Conservation (phyloP, 2,329 filamentous ascomycete genomes). For the Eurotiales sp. region DNA sequence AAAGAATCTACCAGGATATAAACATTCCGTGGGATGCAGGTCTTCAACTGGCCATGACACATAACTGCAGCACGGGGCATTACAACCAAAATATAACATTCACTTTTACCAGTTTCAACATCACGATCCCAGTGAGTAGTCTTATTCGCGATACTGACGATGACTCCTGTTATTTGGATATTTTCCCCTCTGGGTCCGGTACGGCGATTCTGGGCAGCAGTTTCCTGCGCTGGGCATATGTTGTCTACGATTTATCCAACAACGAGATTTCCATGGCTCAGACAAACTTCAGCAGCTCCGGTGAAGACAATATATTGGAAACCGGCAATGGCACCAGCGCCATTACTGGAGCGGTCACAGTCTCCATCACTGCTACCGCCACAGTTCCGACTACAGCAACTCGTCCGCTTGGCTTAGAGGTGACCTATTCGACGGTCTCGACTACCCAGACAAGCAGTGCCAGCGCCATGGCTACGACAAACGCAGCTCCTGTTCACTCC, state of each 20-base stretch:
- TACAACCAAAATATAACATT: not conserved
- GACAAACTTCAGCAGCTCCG: constrained; percentile 54
- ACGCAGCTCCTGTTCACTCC: too few species aligned
- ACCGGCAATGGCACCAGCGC: not conserved
- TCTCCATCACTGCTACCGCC: not conserved
- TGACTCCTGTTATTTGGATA: not conserved
- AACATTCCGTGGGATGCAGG: too few species aligned
- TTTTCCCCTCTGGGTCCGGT: not conserved
- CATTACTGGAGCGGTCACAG: not conserved
- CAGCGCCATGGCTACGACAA: too few species aligned
- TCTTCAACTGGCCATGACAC: too few species aligned
- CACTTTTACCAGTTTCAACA: not conserved
- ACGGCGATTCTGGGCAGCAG: constrained; percentile 64
- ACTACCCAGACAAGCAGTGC: too few species aligned
- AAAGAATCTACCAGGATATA: too few species aligned
- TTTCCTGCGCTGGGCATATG: constrained; percentile 66
- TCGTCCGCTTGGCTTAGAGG: too few species aligned
- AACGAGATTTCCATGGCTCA: constrained; percentile 66
- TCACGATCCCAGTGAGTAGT: constrained; percentile 4
- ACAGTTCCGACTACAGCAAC: not conserved
- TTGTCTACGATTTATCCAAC: constrained; percentile 67
- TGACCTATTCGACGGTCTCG: too few species aligned
- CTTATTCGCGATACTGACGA: not conserved
- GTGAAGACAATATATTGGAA: not conserved
- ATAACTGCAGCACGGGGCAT: not conserved